Evolutionary conservation across 306 rosid species (phyloP).

Genomic region (Pyrus pyrifolia): DNA sequence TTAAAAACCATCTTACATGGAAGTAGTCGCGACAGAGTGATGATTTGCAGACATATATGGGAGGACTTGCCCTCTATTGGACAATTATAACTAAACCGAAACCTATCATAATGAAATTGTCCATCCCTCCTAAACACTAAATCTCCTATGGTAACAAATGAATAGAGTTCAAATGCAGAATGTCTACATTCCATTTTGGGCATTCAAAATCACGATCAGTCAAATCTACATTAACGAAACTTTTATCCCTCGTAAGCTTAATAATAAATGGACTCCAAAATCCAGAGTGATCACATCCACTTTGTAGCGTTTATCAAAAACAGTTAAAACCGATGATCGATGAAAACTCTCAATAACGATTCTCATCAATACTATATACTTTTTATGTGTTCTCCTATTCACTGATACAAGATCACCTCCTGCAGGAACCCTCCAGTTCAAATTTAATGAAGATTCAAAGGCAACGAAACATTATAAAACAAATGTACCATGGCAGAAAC

Average conservation of each 20-base stretch:
- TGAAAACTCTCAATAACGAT: background rate
- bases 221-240: background rate
- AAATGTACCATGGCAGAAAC: background rate
- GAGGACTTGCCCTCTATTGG: background rate
- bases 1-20: background rate
- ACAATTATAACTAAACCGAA: background rate
- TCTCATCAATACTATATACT: background rate
- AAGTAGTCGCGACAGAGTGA: background rate
- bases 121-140: background rate
- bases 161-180: background rate
- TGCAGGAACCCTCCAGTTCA: background rate
- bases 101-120: background rate
- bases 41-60: background rate
- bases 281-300: no score
- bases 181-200: background rate
- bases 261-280: background rate
- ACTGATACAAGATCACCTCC: background rate
- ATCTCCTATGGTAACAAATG: slow-evolving; percentile 5
- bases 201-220: background rate
- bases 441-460: background rate
- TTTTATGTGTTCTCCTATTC: background rate
- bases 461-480: background rate
- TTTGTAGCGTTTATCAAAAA: background rate
- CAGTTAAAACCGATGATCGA: background rate
- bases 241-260: slow-evolving; percentile 5